Conservation (phyloP, 257 asterid species). For the Verbascum thapsus region DNA sequence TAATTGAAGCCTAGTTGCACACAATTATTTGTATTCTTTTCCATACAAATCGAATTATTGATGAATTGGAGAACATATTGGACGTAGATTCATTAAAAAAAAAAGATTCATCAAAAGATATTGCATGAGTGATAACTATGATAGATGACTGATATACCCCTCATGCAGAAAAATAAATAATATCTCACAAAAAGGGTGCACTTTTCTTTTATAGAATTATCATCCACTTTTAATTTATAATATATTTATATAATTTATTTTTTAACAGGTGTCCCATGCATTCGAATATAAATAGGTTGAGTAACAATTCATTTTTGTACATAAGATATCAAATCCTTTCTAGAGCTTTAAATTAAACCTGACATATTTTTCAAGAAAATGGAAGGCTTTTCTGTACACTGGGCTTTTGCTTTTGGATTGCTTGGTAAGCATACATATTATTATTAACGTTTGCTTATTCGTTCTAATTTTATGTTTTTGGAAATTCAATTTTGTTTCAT, state of each 20-base stretch:
- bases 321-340: slow-evolving; percentile 13
- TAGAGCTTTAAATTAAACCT: background rate
- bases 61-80: slow-evolving; percentile 39
- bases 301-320: slow-evolving; percentile 22
- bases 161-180: slow-evolving; percentile 20
- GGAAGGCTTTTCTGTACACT: slow-evolving; percentile 45
- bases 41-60: slow-evolving; percentile 40
- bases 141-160: slow-evolving; percentile 26
- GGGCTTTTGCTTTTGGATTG: slow-evolving; percentile 66
- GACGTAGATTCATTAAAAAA: background rate
- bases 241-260: too few relatives aligned
- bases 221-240: slow-evolving; percentile 27
- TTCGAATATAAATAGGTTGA: slow-evolving; percentile 41
- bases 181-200: slow-evolving; percentile 24
- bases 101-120: slow-evolving; percentile 10
- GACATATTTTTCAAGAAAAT: slow-evolving; percentile 32
- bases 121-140: slow-evolving; percentile 34
- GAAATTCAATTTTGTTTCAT: background rate
- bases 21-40: slow-evolving; percentile 26
- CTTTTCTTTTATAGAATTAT: slow-evolving; percentile 29
- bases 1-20: slow-evolving; percentile 55
- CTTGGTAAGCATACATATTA: slow-evolving; percentile 43
- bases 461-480: background rate
- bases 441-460: too few relatives aligned
- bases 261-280: slow-evolving; percentile 27